phyloP scores from a whole-genome alignment of 2,329 filamentous ascomycete species.

The Aspergillus latus region DNA sequence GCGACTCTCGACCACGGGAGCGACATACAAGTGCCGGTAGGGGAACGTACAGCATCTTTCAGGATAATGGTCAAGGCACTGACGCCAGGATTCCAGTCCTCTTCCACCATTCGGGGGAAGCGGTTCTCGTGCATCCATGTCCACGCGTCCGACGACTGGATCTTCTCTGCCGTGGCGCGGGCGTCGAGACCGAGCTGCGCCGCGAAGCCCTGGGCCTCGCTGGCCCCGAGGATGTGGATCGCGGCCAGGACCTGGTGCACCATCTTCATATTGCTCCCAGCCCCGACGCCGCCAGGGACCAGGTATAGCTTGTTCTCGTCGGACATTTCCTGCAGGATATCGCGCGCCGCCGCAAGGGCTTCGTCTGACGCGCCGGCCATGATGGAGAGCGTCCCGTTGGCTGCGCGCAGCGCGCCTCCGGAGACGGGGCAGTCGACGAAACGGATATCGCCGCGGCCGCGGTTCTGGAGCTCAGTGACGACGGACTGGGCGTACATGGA shows the following conservation, averaged over 20 bases:
- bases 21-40: no score
- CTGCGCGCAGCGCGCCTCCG: conserved; percentile 67
- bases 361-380: conserved; percentile 65
- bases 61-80: conserved; percentile 62
- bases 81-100: conserved; percentile 55
- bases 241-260: conserved; percentile 64
- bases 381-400: conserved; percentile 71
- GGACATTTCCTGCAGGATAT: conserved; percentile 64
- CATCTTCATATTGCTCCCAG: conserved; percentile 63
- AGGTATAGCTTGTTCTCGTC: conserved; percentile 60
- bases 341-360: conserved; percentile 58
- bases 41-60: conserved; percentile 52
- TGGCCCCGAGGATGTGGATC: conserved; percentile 61
- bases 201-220: conserved; percentile 62
- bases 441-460: conserved; percentile 61
- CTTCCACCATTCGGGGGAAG: conserved; percentile 55
- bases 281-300: conserved; percentile 60
- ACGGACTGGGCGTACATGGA: conserved; percentile 65
- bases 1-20: no score
- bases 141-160: conserved; percentile 52
- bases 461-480: conserved; percentile 54
- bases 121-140: conserved; percentile 65
- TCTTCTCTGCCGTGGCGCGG: conserved; percentile 41
- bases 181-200: conserved; percentile 56
- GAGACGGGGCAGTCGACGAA: conserved; percentile 73